Conservation (phyloP, 2,329 filamentous ascomycete genomes). For the Beauveria scarabaeidicola region DNA sequence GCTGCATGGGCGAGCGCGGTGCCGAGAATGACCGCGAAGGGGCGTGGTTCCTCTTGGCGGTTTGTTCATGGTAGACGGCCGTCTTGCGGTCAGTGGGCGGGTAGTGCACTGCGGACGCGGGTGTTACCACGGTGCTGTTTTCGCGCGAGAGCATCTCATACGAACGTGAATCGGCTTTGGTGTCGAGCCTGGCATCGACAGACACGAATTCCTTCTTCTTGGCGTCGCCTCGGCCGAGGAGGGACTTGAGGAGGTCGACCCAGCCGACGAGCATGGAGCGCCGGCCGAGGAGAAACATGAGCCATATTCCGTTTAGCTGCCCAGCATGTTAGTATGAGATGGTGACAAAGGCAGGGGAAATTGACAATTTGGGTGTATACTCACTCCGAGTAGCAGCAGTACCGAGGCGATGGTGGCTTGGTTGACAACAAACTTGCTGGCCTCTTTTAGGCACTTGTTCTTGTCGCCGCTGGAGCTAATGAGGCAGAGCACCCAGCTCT, state of each 20-base stretch:
- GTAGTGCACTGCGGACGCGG: slow-evolving; percentile 32
- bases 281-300: slow-evolving; percentile 71
- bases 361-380: slow-evolving; percentile 22
- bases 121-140: slow-evolving; percentile 46
- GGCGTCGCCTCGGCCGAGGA: slow-evolving; percentile 29
- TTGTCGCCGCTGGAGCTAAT: slow-evolving; percentile 45
- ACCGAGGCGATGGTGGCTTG: slow-evolving; percentile 74
- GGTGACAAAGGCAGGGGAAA: not conserved
- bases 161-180: slow-evolving; percentile 56
- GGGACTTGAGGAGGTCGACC: slow-evolving; percentile 52
- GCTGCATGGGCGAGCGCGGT: slow-evolving; percentile 37
- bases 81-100: slow-evolving; percentile 32
- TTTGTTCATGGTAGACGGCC: slow-evolving; percentile 47
- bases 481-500: slow-evolving; percentile 68
- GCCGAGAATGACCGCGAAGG: slow-evolving; percentile 49
- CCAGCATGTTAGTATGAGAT: not conserved
- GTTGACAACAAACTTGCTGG: slow-evolving; percentile 57
- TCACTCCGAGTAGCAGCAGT: slow-evolving; percentile 70
- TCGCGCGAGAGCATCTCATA: slow-evolving; percentile 73
- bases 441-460: slow-evolving; percentile 53
- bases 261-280: slow-evolving; percentile 82
- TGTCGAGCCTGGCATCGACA: slow-evolving; percentile 61
- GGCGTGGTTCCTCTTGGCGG: slow-evolving; percentile 42
- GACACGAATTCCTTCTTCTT: slow-evolving; percentile 78
- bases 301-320: slow-evolving; percentile 77